These are phyloP conservation scores for Agarophyton chilense DNA, from an alignment of 23 red algal genomes.

Conservation along the genomic window DNA sequence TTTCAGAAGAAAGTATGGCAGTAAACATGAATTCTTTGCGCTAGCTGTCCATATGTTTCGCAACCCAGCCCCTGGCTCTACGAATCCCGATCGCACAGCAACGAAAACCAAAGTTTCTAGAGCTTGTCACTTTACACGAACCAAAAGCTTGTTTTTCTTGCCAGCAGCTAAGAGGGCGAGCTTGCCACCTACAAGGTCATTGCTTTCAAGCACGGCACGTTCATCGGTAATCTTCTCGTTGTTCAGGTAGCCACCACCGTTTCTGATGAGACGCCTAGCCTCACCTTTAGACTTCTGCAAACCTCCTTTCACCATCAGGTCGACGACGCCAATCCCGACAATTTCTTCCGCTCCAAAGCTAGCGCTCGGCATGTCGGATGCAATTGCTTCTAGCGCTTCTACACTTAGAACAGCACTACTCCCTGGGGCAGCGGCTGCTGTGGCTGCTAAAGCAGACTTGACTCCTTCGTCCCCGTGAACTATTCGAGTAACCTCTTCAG, in stretches of 20 bases:
- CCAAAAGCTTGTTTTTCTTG: conserved; percentile 94
- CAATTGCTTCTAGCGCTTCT: conserved; percentile 74
- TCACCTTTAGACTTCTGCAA: conserved; percentile 89
- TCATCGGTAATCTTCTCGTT: conserved; percentile 76
- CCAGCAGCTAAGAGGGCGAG: conserved; percentile 87
- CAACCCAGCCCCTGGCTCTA: not conserved
- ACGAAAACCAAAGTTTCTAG: not conserved
- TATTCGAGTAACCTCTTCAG: conserved; percentile 87
- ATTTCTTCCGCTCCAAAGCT: conserved; percentile 45
- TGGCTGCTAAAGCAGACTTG: conserved; percentile 69
- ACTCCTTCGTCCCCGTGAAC: conserved; percentile 94
- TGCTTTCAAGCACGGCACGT: conserved; percentile 42
- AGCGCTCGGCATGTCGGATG: conserved; percentile 70
- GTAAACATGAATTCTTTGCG: too few species aligned
- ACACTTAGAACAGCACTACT: conserved; percentile 61
- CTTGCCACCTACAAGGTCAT: conserved; percentile 78
- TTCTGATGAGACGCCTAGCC: conserved; percentile 85
- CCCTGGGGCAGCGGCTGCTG: conserved; percentile 84
- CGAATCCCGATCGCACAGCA: not conserved
- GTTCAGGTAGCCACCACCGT: conserved; percentile 92
- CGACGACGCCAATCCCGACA: conserved; percentile 70
- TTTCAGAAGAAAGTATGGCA: conserved; percentile 5
- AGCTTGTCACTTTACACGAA: conserved; percentile 36
- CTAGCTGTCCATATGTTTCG: too few species aligned
- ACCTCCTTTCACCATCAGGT: conserved; percentile 85